Conservation (phyloP, 2,329 filamentous ascomycete species). For the Fusarium protoensiforme region DNA sequence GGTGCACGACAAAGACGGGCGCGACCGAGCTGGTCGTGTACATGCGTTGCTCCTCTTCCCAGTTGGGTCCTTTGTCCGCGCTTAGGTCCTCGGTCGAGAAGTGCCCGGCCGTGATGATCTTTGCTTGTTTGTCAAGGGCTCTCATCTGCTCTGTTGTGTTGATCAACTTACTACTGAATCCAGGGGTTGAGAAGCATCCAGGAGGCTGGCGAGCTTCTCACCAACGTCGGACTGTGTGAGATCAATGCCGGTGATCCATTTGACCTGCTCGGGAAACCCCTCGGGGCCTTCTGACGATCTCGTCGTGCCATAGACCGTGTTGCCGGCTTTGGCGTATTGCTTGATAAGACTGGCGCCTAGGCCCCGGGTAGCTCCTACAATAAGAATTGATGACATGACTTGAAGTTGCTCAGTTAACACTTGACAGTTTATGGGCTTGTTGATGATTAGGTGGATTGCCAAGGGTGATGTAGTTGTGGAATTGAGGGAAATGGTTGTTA, state of each 20-base stretch:
- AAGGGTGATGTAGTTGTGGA: neutral
- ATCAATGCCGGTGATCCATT: constrained; percentile 70
- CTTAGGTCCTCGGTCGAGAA: constrained; percentile 74
- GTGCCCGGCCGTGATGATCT: constrained; percentile 76
- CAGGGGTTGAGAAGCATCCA: constrained; percentile 53
- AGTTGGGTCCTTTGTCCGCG: constrained; percentile 67
- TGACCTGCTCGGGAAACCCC: constrained; percentile 55
- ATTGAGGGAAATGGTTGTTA: neutral
- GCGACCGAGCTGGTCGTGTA: constrained; percentile 75
- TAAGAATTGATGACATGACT: constrained; percentile 63
- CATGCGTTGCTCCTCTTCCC: constrained; percentile 75
- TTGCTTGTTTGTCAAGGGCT: constrained; percentile 24
- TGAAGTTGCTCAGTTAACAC: neutral
- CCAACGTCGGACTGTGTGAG: constrained; percentile 61
- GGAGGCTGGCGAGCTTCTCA: constrained; percentile 57
- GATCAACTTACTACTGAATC: constrained; percentile 55
- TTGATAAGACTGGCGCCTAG: constrained; percentile 71
- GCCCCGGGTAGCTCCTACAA: constrained; percentile 76
- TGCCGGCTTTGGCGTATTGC: constrained; percentile 61
- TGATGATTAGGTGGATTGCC: neutral
- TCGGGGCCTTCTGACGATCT: constrained; percentile 59
- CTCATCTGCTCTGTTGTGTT: neutral
- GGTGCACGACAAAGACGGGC: constrained; percentile 74
- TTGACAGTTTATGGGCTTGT: neutral
- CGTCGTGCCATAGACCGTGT: constrained; percentile 69